Percentiles rank a stretch among this genome's conserved stretches.
Conservation (phyloP, 345 rosid genomes). For the Acer negundo region DNA sequence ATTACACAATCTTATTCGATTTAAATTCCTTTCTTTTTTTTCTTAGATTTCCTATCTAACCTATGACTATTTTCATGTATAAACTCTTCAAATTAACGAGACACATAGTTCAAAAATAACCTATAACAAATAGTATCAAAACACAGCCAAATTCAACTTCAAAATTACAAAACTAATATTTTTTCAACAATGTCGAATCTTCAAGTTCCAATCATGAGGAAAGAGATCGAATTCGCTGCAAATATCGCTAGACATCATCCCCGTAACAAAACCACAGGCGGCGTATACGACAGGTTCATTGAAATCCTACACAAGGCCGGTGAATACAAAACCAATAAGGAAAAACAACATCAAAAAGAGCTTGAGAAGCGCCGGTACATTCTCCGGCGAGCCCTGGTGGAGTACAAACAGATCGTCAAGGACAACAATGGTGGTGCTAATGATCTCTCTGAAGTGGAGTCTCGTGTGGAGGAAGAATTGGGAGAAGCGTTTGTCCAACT, state of each 20-base stretch:
- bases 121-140: no score
- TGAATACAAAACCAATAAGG: background rate
- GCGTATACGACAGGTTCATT: background rate
- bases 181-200: background rate
- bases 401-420: slow-evolving; percentile 9
- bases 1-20: no score
- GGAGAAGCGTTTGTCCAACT: background rate
- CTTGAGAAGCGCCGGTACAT: background rate
- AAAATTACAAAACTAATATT: no score
- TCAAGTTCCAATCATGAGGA: background rate
- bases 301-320: background rate
- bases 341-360: background rate
- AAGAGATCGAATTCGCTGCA: background rate
- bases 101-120: no score
- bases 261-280: background rate
- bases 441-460: background rate
- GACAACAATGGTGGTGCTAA: background rate
- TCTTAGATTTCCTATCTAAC: background rate
- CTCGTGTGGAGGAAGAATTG: slow-evolving; percentile 5
- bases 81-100: background rate
- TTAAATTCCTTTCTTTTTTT: background rate
- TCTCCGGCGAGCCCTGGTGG: slow-evolving; percentile 1
- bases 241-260: background rate
- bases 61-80: background rate
- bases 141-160: background rate